Base-by-base conservation (phyloP, 352 stramenopile genomes). In the Phytopythium mirpurense region DNA sequence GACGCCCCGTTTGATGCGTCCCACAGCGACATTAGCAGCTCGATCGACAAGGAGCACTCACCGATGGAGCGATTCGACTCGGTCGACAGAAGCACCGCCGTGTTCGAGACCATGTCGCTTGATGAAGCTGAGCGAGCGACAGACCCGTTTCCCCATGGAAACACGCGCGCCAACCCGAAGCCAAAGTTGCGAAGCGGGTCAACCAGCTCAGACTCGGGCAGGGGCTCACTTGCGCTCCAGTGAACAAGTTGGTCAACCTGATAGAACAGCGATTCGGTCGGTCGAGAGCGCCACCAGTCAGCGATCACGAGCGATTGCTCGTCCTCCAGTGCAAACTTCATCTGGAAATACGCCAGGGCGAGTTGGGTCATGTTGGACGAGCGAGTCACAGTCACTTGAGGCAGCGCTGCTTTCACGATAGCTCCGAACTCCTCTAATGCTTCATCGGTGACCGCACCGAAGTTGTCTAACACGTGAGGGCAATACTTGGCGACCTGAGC, bases 21-120 rank as follows among this genome's bases (percentile, higher is more conserved):
- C 78, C 78, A 89, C 2, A 86, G 53, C 21, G 61, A 56, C 29
- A 70, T 43, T 15, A 72, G 38, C 15, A 86, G 19, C 12, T 72
- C 50, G 0, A 74, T 48, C 0, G 65, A 74, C 2, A 63, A 41
- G 5, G 42, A 66, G 46, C 70, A 86, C 7, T 72, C 26, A 9
- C 31, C 59, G 16, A 80, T 36, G 4, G 45, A 36, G 11, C 34
- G 49, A 43, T 12, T 60, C 8, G 23, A 19, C 21, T 51, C 47
- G 21, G 50, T 27, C 29, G 37, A 21, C 24, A 24, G 38, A 11
- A 53, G 56, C 3, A 54, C 24, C 0, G 68, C 56, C 2, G 67
- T 62, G 36, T 89, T 89, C 2, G 48, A 8, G 1, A 79, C 52
- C 23, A 89, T 52, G 51, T 74, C 56, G 1, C 18, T 31, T 8